Evolutionary conservation across 345 rosid genomes (phyloP), one percentile per base, ranked within the genome.

Genomic region (Chamaenerion angustifolium): DNA sequence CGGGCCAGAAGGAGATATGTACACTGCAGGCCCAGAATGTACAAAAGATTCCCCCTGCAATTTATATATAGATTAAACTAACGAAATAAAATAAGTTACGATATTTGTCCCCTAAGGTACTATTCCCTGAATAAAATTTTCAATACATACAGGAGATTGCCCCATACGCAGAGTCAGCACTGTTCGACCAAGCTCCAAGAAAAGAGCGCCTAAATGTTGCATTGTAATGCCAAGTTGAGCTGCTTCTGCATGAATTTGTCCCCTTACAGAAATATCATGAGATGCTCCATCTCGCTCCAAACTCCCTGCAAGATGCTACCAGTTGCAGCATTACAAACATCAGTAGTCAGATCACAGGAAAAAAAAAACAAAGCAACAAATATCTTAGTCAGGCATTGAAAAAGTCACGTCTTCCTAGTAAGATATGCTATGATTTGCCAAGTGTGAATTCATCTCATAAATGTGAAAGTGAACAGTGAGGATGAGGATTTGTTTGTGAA

Each of bases 181-280:
- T 10, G 86, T 77, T 46, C 98, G 89, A 42, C 98, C 98, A 69
- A 92, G 92, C 85, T 92, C 98, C 59, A 87, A 73, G 56, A 92
- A 70, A 43, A 92, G 82, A 48, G 98, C 81, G 54, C 95, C 98
- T 52, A 87, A 54, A 69, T 87, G 86, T 62, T 82, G 96, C 94
- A 82, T 76, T 47, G 84, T 76, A 56, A 78, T 69, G 42, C 98
- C 96, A 45, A 65, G 67, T 61, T 70, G 87, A 42, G 65, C 64
- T 31, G 90, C 69, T 71, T 92, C 96, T 40, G 83, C 40, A 76
- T 84, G 95, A 56, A 92, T 72, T 66, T 78, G 90, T 41, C 68
- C 67, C 78, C 96, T 80, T 8, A 67, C 37, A 45, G 68, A 42
- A 21, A 72, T 71, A 63, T 92, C 94, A 43, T 68, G 43, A 64